Evolutionary conservation across 1,284 basidiomycete genomes (phyloP).

Genomic region (Coriolopsis trogii): DNA sequence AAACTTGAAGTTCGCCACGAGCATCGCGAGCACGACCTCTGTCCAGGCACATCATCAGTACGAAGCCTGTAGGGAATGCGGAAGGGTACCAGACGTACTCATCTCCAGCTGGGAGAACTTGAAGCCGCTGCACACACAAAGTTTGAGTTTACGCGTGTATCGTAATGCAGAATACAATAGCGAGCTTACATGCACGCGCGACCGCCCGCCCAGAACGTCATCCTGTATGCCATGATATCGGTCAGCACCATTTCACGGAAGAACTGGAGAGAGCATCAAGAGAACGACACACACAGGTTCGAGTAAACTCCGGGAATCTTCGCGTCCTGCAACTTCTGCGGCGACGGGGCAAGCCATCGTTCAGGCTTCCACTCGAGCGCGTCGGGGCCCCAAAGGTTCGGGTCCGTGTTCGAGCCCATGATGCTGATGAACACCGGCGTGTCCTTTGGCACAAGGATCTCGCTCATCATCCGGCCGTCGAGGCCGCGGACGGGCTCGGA

Average conservation of each 20-base stretch:
- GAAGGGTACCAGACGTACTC: too few species aligned
- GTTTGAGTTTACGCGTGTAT: not conserved
- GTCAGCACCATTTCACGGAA: too few species aligned
- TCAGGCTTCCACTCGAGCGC: conserved; percentile 25
- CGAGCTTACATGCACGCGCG: conserved; percentile 10
- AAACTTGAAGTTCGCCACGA: too few species aligned
- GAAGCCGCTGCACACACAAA: not conserved
- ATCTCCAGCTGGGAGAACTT: conserved; percentile 3
- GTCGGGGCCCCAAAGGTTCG: conserved; percentile 23
- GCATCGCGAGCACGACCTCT: too few species aligned
- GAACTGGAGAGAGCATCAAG: too few species aligned
- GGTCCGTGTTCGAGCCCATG: conserved; percentile 18
- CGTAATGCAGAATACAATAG: not conserved
- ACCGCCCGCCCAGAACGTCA: conserved; percentile 8
- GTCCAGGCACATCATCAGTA: too few species aligned
- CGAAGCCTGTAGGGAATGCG: too few species aligned
- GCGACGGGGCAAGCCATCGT: conserved; percentile 17
- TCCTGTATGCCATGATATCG: not conserved
- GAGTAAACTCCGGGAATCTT: conserved; percentile 7
- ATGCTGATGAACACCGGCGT: conserved; percentile 25
- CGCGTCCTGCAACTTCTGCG: not conserved
- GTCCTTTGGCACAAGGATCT: conserved; percentile 43
- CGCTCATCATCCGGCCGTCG: conserved; percentile 35
- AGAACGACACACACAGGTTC: conserved; percentile 1
- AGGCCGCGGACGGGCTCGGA: conserved; percentile 10